A percentile compares a stretch with the other conserved stretches of the same genome.
Conservation (phyloP, 306 rosid genomes). For the Biancaea sappan region DNA sequence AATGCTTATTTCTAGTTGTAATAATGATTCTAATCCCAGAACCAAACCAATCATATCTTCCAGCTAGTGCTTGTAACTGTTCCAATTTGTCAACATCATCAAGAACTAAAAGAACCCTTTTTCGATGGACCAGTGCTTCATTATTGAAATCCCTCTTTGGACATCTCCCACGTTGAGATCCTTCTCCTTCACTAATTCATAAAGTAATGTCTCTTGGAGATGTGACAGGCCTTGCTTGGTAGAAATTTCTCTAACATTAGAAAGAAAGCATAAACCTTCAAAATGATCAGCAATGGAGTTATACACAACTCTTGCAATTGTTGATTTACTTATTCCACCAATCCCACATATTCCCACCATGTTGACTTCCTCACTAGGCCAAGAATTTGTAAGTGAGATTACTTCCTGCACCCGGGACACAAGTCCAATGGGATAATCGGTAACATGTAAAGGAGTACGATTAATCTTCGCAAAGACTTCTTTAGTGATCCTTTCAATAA, state of each 20-base stretch:
- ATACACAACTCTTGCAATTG: conserved; percentile 4
- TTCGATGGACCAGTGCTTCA: background rate
- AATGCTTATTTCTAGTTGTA: background rate
- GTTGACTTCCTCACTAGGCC: background rate
- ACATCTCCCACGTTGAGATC: background rate
- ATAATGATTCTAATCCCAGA: background rate
- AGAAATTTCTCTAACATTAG: background rate
- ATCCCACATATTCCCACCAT: conserved; percentile 9
- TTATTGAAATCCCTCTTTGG: background rate
- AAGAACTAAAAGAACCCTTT: background rate
- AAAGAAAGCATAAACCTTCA: background rate
- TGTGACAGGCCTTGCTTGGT: background rate
- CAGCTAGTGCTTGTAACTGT: background rate
- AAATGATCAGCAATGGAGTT: background rate
- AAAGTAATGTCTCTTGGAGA: conserved; percentile 18
- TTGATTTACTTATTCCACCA: background rate
- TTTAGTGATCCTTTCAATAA: background rate
- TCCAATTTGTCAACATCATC: conserved; percentile 14
- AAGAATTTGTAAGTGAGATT: background rate
- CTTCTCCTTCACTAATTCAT: background rate
- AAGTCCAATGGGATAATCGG: background rate
- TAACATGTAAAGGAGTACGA: background rate
- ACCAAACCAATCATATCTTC: conserved; percentile 17
- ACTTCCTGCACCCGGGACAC: background rate
- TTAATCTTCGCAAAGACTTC: background rate